Evolutionary conservation across 345 rosid genomes (phyloP).

Genomic region (Acer yangbiense): DNA sequence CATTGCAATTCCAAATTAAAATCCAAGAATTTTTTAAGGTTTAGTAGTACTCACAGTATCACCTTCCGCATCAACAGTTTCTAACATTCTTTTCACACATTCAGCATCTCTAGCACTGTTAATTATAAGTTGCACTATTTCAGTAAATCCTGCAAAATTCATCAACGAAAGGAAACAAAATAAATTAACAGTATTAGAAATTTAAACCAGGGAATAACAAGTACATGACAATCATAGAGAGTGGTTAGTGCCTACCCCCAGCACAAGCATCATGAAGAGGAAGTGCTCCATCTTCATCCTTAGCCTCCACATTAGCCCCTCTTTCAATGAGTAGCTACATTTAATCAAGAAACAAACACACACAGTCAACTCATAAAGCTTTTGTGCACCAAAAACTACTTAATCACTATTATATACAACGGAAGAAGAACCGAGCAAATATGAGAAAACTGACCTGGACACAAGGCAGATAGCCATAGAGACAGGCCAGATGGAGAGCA

Average conservation of each 20-base stretch:
- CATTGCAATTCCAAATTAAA: background rate
- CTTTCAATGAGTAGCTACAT: conserved; percentile 78
- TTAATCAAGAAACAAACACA: background rate
- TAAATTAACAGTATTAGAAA: background rate
- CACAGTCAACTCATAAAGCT: background rate
- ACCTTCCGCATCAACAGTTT: conserved; percentile 74
- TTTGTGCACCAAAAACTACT: background rate
- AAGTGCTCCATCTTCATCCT: conserved; percentile 92
- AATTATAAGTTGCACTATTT: conserved; percentile 65
- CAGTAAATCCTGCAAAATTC: conserved; percentile 55
- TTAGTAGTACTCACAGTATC: conserved; percentile 66
- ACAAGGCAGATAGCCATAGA: conserved; percentile 83
- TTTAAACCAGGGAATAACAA: background rate
- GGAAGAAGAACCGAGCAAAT: background rate
- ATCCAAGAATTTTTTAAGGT: background rate
- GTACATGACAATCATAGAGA: background rate
- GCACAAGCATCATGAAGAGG: conserved; percentile 97
- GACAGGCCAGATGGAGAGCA: conserved; percentile 86
- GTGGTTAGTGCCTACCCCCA: conserved; percentile 53
- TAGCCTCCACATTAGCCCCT: conserved; percentile 82
- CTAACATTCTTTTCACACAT: conserved; percentile 66
- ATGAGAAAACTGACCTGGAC: conserved; percentile 57
- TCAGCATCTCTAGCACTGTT: conserved; percentile 50
- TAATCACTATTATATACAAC: background rate
- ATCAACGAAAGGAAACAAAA: background rate